Evolutionary conservation across 2,329 filamentous ascomycete genomes (phyloP).

Genomic region (Coccinonectria pachysandricola): DNA sequence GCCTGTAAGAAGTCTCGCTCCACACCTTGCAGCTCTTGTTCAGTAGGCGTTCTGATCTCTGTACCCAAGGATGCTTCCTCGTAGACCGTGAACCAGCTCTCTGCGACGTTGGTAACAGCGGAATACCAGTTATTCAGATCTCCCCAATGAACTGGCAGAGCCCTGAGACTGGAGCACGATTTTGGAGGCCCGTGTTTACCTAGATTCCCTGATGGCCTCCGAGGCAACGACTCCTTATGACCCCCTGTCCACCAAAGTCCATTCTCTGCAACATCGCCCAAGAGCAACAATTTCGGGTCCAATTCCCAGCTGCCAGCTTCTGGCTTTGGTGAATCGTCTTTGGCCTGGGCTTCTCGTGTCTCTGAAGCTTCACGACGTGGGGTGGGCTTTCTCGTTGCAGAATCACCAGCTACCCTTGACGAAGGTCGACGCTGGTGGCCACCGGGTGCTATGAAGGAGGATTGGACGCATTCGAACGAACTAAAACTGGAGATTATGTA

Average conservation of each 20-base stretch:
- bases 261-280: constrained; percentile 72
- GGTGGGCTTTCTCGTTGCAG: constrained; percentile 24
- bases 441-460: constrained; percentile 55
- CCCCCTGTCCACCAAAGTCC: constrained; percentile 72
- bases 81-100: constrained; percentile 53
- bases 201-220: constrained; percentile 9
- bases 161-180: constrained; percentile 22
- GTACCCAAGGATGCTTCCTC: constrained; percentile 32
- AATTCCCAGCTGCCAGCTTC: constrained; percentile 36
- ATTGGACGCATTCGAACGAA: constrained; percentile 62
- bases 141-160: constrained; percentile 65
- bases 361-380: constrained; percentile 15
- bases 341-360: constrained; percentile 27
- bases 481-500: constrained; percentile 62
- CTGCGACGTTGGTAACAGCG: constrained; percentile 56
- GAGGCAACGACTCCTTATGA: constrained; percentile 26
- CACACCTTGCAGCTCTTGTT: constrained; percentile 30
- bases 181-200: constrained; percentile 10
- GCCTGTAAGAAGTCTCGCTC: constrained; percentile 43
- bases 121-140: constrained; percentile 66
- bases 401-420: constrained; percentile 9
- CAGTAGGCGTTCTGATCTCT: constrained; percentile 22
- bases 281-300: constrained; percentile 63
- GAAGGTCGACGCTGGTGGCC: constrained; percentile 25
- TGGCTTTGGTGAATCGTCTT: constrained; percentile 3